Evolutionary conservation across 2,329 filamentous ascomycete genomes (phyloP).

Genomic region (Fusarium sp.): DNA sequence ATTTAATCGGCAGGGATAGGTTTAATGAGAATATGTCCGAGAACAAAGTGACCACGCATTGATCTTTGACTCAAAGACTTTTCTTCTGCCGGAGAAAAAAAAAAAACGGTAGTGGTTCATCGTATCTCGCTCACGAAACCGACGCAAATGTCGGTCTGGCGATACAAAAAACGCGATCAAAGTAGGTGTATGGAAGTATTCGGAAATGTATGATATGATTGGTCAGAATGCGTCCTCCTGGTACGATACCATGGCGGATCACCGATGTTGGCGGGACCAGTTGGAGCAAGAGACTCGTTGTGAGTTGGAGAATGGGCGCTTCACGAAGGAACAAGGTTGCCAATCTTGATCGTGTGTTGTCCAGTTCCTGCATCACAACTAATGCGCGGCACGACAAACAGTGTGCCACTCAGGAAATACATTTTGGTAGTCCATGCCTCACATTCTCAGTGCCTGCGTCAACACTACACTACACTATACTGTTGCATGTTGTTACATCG

Average conservation of each 20-base stretch:
- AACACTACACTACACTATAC: constrained; percentile 12
- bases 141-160: constrained; percentile 45
- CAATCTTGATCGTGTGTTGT: constrained; percentile 46
- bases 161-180: constrained; percentile 30
- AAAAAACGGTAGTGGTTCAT: constrained; percentile 17
- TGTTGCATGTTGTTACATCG: constrained; percentile 27
- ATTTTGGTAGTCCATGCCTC: constrained; percentile 12
- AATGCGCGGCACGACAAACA: constrained; percentile 27
- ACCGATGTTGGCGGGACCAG: constrained; percentile 43
- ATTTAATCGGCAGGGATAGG: constrained; percentile 12
- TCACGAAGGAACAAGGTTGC: constrained; percentile 24
- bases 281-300: constrained; percentile 27
- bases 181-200: constrained; percentile 36
- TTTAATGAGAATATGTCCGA: constrained; percentile 19
- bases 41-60: constrained; percentile 4
- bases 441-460: constrained; percentile 30
- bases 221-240: constrained; percentile 25
- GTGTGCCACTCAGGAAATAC: constrained; percentile 12
- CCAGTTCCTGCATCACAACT: constrained; percentile 43
- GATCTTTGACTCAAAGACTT: constrained; percentile 5
- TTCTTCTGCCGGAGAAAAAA: constrained; percentile 16
- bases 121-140: constrained; percentile 13
- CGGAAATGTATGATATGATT: constrained; percentile 38
- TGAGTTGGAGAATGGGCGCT: constrained; percentile 37
- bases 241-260: constrained; percentile 44